Evolutionary conservation across 768 basidiomycete genomes (phyloP), one percentile per base, ranked within the genome.

Genomic region (Omphalotus guepiniiformis): DNA sequence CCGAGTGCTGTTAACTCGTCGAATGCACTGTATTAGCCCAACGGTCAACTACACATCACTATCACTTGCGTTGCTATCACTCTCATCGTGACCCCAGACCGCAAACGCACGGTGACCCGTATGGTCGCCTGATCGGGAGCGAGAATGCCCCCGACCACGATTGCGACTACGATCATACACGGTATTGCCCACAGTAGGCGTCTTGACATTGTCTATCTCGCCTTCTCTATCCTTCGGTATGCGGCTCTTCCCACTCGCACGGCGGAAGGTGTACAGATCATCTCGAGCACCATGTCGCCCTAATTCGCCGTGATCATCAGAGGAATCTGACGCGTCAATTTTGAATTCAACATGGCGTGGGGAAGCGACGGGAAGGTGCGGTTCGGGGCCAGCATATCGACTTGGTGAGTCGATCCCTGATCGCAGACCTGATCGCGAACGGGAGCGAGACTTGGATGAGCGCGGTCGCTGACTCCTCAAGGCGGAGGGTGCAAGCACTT

Each of bases 21-120:
- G n/a, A n/a, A n/a, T n/a, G n/a, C n/a, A n/a, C 22, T 41, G 16
- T 26, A 11, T 7, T 8, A 21, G 16, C 9, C 6, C 15, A 38
- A 34, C 3, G 11, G 6, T 49, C 12, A 30, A 35, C 47, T 54
- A 72, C 23, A 58, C 58, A 49, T 85, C 83, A 42, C 75, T 82
- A 56, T 90, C 88, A 52, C 88, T 90, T 12, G 87, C 74, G 57
- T 83, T 85, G 60, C 86, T 88, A 55, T 93, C 90, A 47, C 86
- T 91, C 64, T 92, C 90, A 58, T 93, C 90, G 32, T 89, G 85
- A 1, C 90, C 91, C 80, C 82, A 89, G 9, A 88, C 87, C 16
- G 91, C 90, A 57, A 93, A 93, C 6, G 86, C 83, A 28, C 79
- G 71, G 38, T 63, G 74, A 25, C 68, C 68, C 42, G 57, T 57